phyloP scores from a whole-genome alignment of 2,329 filamentous ascomycete species.

The Hypoxylon sp. region DNA sequence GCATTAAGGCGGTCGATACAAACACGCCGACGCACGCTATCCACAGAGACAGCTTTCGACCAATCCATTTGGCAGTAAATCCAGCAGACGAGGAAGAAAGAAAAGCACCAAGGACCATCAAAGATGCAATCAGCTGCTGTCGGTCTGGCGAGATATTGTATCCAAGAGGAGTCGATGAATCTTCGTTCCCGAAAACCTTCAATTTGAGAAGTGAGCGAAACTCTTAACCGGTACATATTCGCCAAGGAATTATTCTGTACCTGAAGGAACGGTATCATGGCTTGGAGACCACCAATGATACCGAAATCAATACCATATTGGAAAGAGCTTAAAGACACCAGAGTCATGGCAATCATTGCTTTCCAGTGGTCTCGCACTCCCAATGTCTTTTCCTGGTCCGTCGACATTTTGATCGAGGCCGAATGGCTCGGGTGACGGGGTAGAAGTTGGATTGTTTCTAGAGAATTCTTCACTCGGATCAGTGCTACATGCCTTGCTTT shows the following conservation, averaged over 20 bases:
- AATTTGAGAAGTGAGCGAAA: slow-evolving; percentile 20
- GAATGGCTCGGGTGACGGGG: background rate
- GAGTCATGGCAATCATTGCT: slow-evolving; percentile 47
- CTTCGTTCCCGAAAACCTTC: slow-evolving; percentile 51
- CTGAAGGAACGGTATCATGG: slow-evolving; percentile 55
- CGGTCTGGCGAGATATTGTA: slow-evolving; percentile 57
- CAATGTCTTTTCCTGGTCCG: slow-evolving; percentile 36
- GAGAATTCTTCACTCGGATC: background rate
- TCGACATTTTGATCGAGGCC: slow-evolving; percentile 42
- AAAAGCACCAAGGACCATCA: slow-evolving; percentile 65
- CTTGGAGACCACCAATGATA: slow-evolving; percentile 54
- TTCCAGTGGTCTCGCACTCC: slow-evolving; percentile 51
- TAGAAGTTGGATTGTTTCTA: slow-evolving; percentile 4
- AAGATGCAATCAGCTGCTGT: slow-evolving; percentile 65
- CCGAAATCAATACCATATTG: slow-evolving; percentile 56
- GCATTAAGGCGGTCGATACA: slow-evolving; percentile 66
- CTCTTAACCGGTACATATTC: background rate
- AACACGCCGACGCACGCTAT: slow-evolving; percentile 56
- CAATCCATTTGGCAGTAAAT: slow-evolving; percentile 56
- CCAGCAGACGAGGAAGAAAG: slow-evolving; percentile 61
- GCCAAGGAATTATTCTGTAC: slow-evolving; percentile 34
- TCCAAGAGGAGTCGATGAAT: slow-evolving; percentile 47
- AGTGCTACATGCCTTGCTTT: slow-evolving; percentile 14
- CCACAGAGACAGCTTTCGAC: slow-evolving; percentile 59
- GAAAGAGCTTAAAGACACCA: slow-evolving; percentile 54